Percentiles rank a stretch among this genome's conserved stretches.
Conservation (phyloP, 2,329 filamentous ascomycete species). For the Diplocarpon mali region DNA sequence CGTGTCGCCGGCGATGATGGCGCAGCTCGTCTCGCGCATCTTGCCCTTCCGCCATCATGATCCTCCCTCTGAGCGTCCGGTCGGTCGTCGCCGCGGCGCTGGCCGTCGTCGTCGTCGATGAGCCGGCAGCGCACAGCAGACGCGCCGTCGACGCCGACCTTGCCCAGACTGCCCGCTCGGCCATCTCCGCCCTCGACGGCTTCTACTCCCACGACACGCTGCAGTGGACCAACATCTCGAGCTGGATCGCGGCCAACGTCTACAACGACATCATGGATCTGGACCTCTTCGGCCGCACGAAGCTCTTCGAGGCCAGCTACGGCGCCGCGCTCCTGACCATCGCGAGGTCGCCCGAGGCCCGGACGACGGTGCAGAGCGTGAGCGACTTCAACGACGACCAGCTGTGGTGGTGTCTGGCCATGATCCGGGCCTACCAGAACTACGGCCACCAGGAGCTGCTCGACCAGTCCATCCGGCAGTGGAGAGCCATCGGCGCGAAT, state of each 20-base stretch:
- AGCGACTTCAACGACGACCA: conserved; percentile 13
- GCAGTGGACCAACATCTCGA: conserved; percentile 6
- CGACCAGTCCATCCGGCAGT: conserved; percentile 6
- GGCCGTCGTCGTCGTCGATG: neutral
- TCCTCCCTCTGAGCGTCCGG: conserved; percentile 1
- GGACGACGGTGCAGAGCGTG: conserved; percentile 1
- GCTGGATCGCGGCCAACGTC: conserved; percentile 12
- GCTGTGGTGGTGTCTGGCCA: conserved; percentile 14
- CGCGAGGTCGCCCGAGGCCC: neutral
- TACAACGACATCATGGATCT: conserved; percentile 12
- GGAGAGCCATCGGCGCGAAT: conserved; percentile 7
- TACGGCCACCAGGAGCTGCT: conserved; percentile 5
- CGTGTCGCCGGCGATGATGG: too few relatives aligned
- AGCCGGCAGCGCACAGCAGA: neutral
- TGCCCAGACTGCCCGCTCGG: conserved; percentile 1
- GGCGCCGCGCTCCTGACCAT: conserved; percentile 4
- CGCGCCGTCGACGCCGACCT: neutral
- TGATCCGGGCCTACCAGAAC: conserved; percentile 9
- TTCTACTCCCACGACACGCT: conserved; percentile 3
- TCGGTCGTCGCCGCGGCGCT: neutral
- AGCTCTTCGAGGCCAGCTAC: conserved; percentile 1
- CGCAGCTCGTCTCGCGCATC: too few relatives aligned
- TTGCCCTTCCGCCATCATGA: neutral
- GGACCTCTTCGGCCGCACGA: conserved; percentile 4
- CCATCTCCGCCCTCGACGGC: conserved; percentile 5